A percentile compares a stretch with the other conserved stretches of the same genome.
Conservation (phyloP, 2,329 filamentous ascomycete species). For the Ophiocordyceps unilateralis region DNA sequence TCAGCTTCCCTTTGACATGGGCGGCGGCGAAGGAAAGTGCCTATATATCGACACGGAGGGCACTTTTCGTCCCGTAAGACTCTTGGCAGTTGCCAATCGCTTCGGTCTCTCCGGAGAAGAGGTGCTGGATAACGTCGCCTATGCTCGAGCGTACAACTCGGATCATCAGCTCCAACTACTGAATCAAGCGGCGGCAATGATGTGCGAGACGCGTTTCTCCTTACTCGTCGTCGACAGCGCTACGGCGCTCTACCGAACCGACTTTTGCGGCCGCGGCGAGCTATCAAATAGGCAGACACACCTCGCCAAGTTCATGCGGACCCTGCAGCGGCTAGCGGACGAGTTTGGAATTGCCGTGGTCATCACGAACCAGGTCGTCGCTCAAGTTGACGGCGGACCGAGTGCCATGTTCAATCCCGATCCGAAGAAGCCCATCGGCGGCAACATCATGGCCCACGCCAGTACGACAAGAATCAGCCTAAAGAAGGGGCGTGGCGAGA, state of each 20-base stretch:
- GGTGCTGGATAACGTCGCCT: constrained; percentile 94
- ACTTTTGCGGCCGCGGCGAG: constrained; percentile 93
- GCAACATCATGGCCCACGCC: constrained; percentile 96
- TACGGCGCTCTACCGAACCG: constrained; percentile 86
- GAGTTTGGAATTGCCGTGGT: constrained; percentile 95
- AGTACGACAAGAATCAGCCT: constrained; percentile 87
- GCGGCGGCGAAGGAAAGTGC: constrained; percentile 93
- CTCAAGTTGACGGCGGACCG: constrained; percentile 90
- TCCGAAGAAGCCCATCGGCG: constrained; percentile 96
- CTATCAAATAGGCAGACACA: constrained; percentile 85
- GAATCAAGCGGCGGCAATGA: constrained; percentile 93
- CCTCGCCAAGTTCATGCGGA: constrained; percentile 76
- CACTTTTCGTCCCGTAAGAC: constrained; percentile 82
- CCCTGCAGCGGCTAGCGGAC: constrained; percentile 58
- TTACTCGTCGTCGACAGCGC: constrained; percentile 91
- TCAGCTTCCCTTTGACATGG: constrained; percentile 96
- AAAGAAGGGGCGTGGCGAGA: constrained; percentile 91
- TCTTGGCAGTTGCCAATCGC: constrained; percentile 81
- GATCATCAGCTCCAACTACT: constrained; percentile 93
- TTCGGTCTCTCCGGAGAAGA: constrained; percentile 94
- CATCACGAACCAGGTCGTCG: constrained; percentile 97
- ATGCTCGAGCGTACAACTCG: constrained; percentile 94
- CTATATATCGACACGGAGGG: constrained; percentile 98
- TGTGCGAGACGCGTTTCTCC: constrained; percentile 97
- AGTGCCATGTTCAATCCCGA: constrained; percentile 98